A percentile compares a stretch with the other conserved stretches of the same genome.
phyloP scores from a whole-genome alignment of 345 rosid genomes.

The Moricandia moricandioides region DNA sequence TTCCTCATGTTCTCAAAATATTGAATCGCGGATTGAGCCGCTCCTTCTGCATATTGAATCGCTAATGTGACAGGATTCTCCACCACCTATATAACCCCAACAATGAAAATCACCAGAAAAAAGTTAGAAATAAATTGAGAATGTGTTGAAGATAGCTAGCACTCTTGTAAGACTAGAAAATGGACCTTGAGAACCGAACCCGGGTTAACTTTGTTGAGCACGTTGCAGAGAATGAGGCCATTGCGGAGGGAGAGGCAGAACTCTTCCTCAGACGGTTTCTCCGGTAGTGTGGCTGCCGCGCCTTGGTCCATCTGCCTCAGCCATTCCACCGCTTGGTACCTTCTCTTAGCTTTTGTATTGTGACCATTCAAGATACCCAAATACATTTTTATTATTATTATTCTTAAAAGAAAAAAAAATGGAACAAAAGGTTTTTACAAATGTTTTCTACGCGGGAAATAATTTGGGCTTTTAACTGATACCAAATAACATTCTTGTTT shows the following conservation, averaged over 20 bases:
- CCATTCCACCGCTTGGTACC: slow-evolving; percentile 93
- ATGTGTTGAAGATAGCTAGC: not conserved
- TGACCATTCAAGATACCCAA: not conserved
- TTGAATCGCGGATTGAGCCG: slow-evolving; percentile 98
- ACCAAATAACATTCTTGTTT: not conserved
- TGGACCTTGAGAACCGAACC: slow-evolving; percentile 88
- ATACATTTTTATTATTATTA: not conserved
- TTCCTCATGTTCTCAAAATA: slow-evolving; percentile 98
- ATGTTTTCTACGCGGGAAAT: not conserved
- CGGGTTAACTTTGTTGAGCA: slow-evolving; percentile 94
- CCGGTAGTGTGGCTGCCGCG: slow-evolving; percentile 56
- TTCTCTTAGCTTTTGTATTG: slow-evolving; percentile 59
- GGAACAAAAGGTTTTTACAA: not conserved
- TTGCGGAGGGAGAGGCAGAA: slow-evolving; percentile 72
- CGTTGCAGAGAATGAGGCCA: slow-evolving; percentile 93
- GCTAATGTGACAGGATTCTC: slow-evolving; percentile 62
- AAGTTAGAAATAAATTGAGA: not conserved
- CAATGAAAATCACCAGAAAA: not conserved
- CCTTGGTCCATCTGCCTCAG: slow-evolving; percentile 77
- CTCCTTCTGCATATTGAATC: slow-evolving; percentile 76
- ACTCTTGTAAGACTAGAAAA: not conserved
- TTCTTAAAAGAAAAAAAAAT: not conserved
- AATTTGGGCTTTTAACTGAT: not conserved
- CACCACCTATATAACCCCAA: slow-evolving; percentile 50
- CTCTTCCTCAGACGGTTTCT: slow-evolving; percentile 74